Percentiles rank a stretch among this genome's conserved stretches.
Evolutionary conservation across 257 asterid genomes (phyloP).

Genomic region (Solanum tacnaense): DNA sequence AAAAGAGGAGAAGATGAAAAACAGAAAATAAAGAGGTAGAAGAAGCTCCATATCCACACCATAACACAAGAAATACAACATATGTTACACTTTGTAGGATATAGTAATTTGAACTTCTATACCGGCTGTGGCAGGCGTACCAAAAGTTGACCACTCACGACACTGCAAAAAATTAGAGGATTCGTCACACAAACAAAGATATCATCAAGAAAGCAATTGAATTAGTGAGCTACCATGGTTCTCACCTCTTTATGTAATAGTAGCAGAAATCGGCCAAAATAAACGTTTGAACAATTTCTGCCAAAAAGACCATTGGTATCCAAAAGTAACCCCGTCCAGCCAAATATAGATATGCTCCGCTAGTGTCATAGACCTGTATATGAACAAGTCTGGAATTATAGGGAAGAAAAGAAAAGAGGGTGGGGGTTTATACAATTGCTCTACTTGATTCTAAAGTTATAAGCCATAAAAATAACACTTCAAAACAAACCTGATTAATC

Average conservation of each 20-base stretch:
- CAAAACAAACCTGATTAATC: constrained; percentile 31
- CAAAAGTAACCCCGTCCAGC: constrained; percentile 58
- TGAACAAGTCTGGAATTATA: background rate
- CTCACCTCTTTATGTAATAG: constrained; percentile 77
- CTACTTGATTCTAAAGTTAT: background rate
- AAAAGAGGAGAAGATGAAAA: background rate
- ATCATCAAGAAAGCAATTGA: background rate
- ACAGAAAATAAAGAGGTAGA: background rate
- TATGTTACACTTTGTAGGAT: background rate
- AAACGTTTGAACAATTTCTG: constrained; percentile 80
- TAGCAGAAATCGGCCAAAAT: constrained; percentile 91
- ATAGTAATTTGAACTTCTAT: constrained; percentile 1
- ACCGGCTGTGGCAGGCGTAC: constrained; percentile 49
- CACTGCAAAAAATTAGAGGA: constrained; percentile 40
- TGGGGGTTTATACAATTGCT: background rate
- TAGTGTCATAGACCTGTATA: constrained; percentile 54
- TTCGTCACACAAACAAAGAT: background rate
- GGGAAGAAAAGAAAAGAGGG: background rate
- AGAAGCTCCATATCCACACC: background rate
- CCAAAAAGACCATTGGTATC: constrained; percentile 53
- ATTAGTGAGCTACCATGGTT: background rate
- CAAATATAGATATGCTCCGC: constrained; percentile 43
- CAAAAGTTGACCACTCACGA: constrained; percentile 51
- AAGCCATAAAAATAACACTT: background rate
- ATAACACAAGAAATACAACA: background rate